Base-by-base conservation (phyloP, 805 yeast species). In the Yarrowia sp. region DNA sequence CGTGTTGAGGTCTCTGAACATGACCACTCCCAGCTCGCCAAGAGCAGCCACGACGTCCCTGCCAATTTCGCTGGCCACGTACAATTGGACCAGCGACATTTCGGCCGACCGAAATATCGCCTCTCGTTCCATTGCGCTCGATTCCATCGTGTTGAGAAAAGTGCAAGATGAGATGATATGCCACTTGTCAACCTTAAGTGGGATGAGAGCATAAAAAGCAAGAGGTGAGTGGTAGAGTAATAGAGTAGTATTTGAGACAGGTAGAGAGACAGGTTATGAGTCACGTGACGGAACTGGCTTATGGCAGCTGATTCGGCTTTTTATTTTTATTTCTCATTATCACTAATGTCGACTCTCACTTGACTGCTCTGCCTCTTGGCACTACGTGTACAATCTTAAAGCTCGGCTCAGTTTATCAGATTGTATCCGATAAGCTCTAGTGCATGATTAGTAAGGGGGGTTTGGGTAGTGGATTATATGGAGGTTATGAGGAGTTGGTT, bases 21-120 rank as follows among this genome's bases (percentile, higher is more conserved):
- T 98, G 33, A 95, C 84, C 66, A 86, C 78, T 26, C 93, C 92
- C 74, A 90, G 79, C 67, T 88, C 88, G 3, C 99, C 99, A 35
- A 95, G 79, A 26, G 87, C 84, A 65, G 90, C 85, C 17, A 91
- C 87, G 33, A 90, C 85, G 64, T 91, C 96, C 67, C 98, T 83
- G 8, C 96, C 85, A 30, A 88, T 85, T 76, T 95, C 99, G 24
- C 89, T 84, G 1, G 98, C 92, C 62, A 95, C 85, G 75, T 91
- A 93, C 70, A 95, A 80, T 78, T 95, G 97, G 48, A 93, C 88
- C 70, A 92, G 83, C 62, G 96, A 85, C 98, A 95, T 96, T 72
- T 91, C 97, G 86, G 98, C 98, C 61, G 98, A 92, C 51, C 63
- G 63, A 41, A 58, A 58, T 43, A 58, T 58, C 40, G 63, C 49